phyloP scores from a whole-genome alignment of 108 stramenopile genomes.

The Phaeodactylum tricornutum region DNA sequence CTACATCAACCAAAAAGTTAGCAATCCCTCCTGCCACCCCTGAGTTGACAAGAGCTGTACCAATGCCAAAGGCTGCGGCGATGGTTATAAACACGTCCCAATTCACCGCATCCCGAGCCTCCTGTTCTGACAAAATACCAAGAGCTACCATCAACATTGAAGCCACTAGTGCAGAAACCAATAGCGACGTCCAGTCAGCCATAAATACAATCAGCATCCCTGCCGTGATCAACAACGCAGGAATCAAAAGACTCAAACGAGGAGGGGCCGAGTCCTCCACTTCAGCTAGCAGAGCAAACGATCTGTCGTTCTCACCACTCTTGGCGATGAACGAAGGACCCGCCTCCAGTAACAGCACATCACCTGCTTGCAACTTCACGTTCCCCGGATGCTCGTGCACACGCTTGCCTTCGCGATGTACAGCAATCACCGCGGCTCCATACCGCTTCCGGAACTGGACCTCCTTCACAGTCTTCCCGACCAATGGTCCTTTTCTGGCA shows the following conservation, averaged over 20 bases:
- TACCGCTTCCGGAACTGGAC: slow-evolving; percentile 65
- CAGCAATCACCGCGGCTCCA: slow-evolving; percentile 81
- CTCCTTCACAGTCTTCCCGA: slow-evolving; percentile 67
- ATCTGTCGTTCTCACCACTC: slow-evolving; percentile 44
- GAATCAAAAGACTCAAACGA: slow-evolving; percentile 49
- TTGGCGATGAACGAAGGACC: slow-evolving; percentile 62
- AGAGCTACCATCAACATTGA: slow-evolving; percentile 46
- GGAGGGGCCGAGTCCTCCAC: slow-evolving; percentile 81
- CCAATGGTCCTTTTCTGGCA: slow-evolving; percentile 59
- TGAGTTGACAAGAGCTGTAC: slow-evolving; percentile 63
- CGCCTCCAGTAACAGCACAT: slow-evolving; percentile 74
- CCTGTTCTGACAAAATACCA: slow-evolving; percentile 75
- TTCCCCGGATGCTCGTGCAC: slow-evolving; percentile 77
- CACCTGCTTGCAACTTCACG: slow-evolving; percentile 74
- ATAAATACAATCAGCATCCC: slow-evolving; percentile 37
- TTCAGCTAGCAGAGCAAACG: slow-evolving; percentile 73
- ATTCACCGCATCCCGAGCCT: slow-evolving; percentile 67
- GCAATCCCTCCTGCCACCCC: slow-evolving; percentile 67
- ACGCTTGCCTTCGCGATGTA: slow-evolving; percentile 64
- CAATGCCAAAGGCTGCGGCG: slow-evolving; percentile 75
- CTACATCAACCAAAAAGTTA: slow-evolving; percentile 36
- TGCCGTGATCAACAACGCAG: slow-evolving; percentile 51
- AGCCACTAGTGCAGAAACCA: slow-evolving; percentile 52
- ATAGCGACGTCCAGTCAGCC: slow-evolving; percentile 36
- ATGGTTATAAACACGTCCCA: slow-evolving; percentile 80